These are phyloP conservation scores for Diaporthe sp. DNA, from an alignment of 2,329 filamentous ascomycete genomes.

Conservation along the genomic window DNA sequence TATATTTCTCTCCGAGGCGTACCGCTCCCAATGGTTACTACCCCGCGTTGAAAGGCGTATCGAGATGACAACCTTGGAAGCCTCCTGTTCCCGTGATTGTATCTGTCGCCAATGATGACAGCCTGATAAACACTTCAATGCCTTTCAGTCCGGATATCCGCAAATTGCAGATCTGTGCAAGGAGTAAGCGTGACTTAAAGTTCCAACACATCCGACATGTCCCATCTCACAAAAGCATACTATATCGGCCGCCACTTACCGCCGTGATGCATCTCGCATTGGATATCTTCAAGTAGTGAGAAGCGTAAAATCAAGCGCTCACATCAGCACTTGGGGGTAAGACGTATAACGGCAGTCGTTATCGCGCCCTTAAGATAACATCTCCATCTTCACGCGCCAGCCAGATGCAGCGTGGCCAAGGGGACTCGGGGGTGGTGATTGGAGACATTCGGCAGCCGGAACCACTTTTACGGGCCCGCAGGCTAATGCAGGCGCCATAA, in stretches of 20 bases:
- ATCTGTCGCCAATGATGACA: neutral
- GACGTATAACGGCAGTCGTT: neutral
- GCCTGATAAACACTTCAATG: no score
- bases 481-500: constrained; percentile 16
- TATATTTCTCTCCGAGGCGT: no score
- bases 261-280: neutral
- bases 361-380: neutral
- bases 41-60: neutral
- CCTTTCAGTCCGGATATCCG: neutral
- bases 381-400: neutral
- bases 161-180: neutral
- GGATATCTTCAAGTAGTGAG: neutral
- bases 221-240: neutral
- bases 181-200: neutral
- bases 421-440: neutral
- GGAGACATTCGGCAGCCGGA: neutral
- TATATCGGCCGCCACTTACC: neutral
- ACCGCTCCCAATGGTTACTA: no score
- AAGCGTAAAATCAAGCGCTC: neutral
- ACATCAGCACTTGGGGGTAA: constrained; percentile 8
- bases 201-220: neutral
- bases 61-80: neutral
- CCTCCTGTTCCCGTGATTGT: no score
- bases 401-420: neutral
- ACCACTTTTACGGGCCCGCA: neutral